Base-by-base conservation (phyloP, 179 eudicot genomes). In the Corrigiola litoralis region DNA sequence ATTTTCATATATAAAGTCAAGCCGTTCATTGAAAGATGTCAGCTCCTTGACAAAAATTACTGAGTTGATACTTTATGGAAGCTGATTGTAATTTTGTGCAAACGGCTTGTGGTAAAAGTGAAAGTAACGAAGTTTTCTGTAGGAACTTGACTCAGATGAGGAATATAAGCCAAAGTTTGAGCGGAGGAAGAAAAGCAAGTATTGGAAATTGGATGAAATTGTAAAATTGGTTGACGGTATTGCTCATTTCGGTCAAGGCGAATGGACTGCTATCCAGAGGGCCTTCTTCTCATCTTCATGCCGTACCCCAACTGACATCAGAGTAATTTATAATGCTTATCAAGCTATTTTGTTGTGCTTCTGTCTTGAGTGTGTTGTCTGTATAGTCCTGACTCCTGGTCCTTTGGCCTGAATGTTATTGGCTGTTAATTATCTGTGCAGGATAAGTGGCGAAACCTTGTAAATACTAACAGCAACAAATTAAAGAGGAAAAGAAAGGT, bases 371-470 rank as follows among this genome's bases (percentile, higher is more conserved):
- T 8, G n/a, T 56, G 33, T 4, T 34, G 61, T 16, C 23, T 56
- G 20, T 34, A 11, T 18, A 44, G 36, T 18, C 17, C 4, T n/a
- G n/a, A n/a, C n/a, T 34, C 44, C 42, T 56, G 17, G 5, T 33
- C n/a, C 23, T 11, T 56, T 55, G 44, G 24, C 40, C 61, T 56
- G 40, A 56, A 20, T n/a, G n/a, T 11, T 25, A 21, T 16, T 24
- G 16, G 34, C 33, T 59, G 32, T 34, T 24, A 36, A 59, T 59
- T 18, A 24, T 59, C 49, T 59, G 64, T 59, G 50, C 64, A 59
- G 64, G 64, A 59, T 36, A 59, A 59, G 32, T 59, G 64, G 64
- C 64, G 64, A 40, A 59, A 59, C 64, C 64, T 59, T 17, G 64
- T 59, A 16, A 41, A 37, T 12, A 1, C 37, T 58, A 37, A 38